Conservation (phyloP, 1,284 basidiomycete genomes). For the Meripilus lineatus region DNA sequence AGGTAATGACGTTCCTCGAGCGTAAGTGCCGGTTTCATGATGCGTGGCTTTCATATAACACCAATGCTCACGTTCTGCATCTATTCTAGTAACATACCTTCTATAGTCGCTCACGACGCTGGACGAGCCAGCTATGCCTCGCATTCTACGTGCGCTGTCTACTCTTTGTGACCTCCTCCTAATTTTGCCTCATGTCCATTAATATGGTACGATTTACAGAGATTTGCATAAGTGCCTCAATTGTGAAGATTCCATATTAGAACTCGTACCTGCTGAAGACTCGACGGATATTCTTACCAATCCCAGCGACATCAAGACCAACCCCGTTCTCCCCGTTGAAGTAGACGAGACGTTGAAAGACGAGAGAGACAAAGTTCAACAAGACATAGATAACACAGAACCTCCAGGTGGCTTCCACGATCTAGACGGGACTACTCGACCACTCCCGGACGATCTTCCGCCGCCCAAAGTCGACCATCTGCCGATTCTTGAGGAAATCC, state of each 20-base stretch:
- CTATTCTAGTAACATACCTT: too few species aligned
- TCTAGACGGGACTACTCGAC: too few species aligned
- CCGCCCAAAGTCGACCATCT: too few species aligned
- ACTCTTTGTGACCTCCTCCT: conserved; percentile 18
- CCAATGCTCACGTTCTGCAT: too few species aligned
- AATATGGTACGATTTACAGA: conserved; percentile 10
- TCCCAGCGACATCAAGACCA: conserved; percentile 25
- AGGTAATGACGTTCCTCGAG: conserved; percentile 20
- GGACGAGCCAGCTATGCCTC: conserved; percentile 36
- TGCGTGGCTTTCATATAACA: too few species aligned
- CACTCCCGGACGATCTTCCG: conserved; percentile 8
- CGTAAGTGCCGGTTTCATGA: conserved; percentile 19
- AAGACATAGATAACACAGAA: too few species aligned
- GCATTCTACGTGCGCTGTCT: too few species aligned
- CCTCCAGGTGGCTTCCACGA: too few species aligned
- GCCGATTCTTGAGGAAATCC: too few species aligned
- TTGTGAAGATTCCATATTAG: conserved; percentile 24
- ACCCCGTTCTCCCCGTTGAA: too few species aligned
- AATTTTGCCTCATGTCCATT: not conserved
- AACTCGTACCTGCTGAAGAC: conserved; percentile 28
- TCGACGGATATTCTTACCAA: conserved; percentile 27
- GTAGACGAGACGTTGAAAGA: too few species aligned
- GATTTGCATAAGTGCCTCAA: conserved; percentile 17
- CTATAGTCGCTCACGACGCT: conserved; percentile 29
- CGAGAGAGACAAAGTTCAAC: too few species aligned